A percentile compares a stretch with the other conserved stretches of the same genome.
Conservation (phyloP, 176 grass and related monocot genomes). For the Triticum monococcum region DNA sequence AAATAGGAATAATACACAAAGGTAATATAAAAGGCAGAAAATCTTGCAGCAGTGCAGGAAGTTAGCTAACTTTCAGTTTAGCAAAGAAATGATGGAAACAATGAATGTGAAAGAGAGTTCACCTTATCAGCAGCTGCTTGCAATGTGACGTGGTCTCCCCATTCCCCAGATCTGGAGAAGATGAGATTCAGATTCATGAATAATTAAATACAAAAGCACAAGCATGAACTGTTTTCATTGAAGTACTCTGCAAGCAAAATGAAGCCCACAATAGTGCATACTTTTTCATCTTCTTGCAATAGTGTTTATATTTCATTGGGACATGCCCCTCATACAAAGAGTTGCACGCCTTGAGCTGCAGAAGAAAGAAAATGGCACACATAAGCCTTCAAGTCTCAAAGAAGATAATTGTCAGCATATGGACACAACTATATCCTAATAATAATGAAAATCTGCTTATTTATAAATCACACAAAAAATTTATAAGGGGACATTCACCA, state of each 20-base stretch:
- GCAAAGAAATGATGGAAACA: slow-evolving; percentile 1
- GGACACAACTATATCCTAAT: background rate
- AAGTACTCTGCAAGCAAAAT: background rate
- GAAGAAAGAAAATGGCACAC: slow-evolving; percentile 33
- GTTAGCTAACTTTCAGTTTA: background rate
- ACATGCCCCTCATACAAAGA: slow-evolving; percentile 89
- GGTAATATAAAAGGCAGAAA: background rate
- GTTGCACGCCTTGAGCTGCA: slow-evolving; percentile 83
- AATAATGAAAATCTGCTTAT: background rate
- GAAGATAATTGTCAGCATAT: background rate
- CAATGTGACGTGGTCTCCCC: slow-evolving; percentile 96
- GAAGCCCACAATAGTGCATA: slow-evolving; percentile 41
- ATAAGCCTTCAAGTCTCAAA: slow-evolving; percentile 7
- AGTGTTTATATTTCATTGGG: slow-evolving; percentile 96
- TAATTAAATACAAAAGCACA: background rate
- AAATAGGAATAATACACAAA: slow-evolving; percentile 3
- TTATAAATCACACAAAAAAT: slow-evolving; percentile 1
- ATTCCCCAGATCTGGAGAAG: slow-evolving; percentile 76
- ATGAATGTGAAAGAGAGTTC: background rate
- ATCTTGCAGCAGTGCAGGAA: background rate
- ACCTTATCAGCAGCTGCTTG: slow-evolving; percentile 98
- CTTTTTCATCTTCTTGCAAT: slow-evolving; percentile 98
- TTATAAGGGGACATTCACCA: background rate
- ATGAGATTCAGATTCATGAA: background rate
- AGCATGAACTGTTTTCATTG: background rate